Conservation (phyloP, 1,284 basidiomycete species). For the Hymenochaete sp. region DNA sequence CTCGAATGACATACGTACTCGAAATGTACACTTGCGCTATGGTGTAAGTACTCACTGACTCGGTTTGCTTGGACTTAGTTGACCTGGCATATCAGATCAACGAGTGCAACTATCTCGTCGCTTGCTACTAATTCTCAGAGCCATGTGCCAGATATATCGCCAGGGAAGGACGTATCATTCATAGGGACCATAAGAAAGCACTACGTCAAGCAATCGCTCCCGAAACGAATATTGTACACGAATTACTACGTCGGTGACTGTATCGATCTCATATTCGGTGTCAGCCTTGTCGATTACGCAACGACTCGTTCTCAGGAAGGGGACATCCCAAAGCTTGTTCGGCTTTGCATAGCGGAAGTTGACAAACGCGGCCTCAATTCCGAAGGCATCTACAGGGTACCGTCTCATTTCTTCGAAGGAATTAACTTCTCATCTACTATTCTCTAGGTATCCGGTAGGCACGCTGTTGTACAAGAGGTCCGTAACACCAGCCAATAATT, state of each 20-base stretch:
- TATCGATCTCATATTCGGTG: constrained; percentile 85
- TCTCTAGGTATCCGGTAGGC: constrained; percentile 69
- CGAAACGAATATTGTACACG: constrained; percentile 62
- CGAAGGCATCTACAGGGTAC: constrained; percentile 80
- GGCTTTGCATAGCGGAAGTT: constrained; percentile 79
- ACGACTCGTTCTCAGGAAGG: constrained; percentile 68
- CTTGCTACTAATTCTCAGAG: constrained; percentile 48
- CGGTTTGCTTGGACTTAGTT: constrained; percentile 11
- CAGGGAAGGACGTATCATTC: constrained; percentile 58
- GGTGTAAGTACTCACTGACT: constrained; percentile 37
- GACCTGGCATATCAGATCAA: constrained; percentile 41
- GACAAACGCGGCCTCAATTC: constrained; percentile 71
- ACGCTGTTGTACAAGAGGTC: constrained; percentile 77
- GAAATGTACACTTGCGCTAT: constrained; percentile 72
- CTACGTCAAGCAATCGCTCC: constrained; percentile 51
- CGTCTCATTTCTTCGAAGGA: neutral
- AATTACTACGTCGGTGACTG: constrained; percentile 86
- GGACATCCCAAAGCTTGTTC: constrained; percentile 77
- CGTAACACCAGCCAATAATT: constrained; percentile 20
- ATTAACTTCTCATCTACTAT: constrained; percentile 9
- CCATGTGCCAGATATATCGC: constrained; percentile 57
- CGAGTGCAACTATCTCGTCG: constrained; percentile 59
- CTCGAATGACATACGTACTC: constrained; percentile 55
- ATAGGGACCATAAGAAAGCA: constrained; percentile 48
- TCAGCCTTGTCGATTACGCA: constrained; percentile 87